A percentile compares a stretch with the other conserved stretches of the same genome.
Evolutionary conservation across 495 filamentous ascomycete genomes (phyloP).

Genomic region (Aspergillus baeticus): DNA sequence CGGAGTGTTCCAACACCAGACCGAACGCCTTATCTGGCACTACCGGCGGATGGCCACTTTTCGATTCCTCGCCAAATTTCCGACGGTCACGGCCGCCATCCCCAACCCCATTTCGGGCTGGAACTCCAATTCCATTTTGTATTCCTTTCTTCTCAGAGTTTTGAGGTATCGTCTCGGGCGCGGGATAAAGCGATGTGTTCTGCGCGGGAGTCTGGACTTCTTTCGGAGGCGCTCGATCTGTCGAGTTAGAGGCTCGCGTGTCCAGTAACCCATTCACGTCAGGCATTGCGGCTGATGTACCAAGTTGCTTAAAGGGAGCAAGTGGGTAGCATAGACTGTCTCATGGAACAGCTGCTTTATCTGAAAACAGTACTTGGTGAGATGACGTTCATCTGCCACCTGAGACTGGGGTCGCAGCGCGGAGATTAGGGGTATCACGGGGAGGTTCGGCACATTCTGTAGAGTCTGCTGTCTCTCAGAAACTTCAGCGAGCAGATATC

Average conservation of each 20-base stretch:
- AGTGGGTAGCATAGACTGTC: not conserved
- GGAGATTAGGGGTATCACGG: not conserved
- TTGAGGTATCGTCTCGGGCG: not conserved
- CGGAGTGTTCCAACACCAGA: slow-evolving; percentile 20
- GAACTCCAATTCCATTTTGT: slow-evolving; percentile 1
- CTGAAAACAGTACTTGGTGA: not conserved
- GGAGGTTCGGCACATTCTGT: not conserved
- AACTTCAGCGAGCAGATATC: not conserved
- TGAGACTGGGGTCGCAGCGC: not conserved
- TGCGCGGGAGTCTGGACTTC: not conserved
- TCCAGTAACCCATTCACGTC: slow-evolving; percentile 2
- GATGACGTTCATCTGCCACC: slow-evolving; percentile 2
- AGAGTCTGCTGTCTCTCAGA: not conserved
- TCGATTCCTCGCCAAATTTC: slow-evolving; percentile 9
- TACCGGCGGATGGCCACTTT: slow-evolving; percentile 18
- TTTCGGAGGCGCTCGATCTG: not conserved
- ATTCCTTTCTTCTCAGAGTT: not conserved
- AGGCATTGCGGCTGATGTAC: not conserved
- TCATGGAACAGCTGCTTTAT: not conserved
- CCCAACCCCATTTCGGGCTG: not conserved
- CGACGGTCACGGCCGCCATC: not conserved
- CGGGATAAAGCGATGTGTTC: not conserved
- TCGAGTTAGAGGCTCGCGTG: slow-evolving; percentile 1
- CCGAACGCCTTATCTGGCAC: slow-evolving; percentile 21
- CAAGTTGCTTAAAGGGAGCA: not conserved